phyloP scores from a whole-genome alignment of 148 eudicot genomes.

The Amaranthus cruentus region DNA sequence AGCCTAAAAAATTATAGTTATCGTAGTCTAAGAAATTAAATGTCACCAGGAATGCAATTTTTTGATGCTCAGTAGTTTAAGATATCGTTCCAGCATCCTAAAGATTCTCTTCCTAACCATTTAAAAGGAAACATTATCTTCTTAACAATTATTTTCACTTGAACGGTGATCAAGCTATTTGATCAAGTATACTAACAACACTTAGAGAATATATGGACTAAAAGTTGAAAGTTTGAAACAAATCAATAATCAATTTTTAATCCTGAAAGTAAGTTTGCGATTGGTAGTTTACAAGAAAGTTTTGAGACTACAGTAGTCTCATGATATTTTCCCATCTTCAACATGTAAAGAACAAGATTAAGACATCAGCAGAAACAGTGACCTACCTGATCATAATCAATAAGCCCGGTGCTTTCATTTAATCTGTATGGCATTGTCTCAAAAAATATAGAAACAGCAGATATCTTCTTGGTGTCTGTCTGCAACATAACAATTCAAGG shows the following conservation, averaged over 20 bases:
- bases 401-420: slow-evolving; percentile 86
- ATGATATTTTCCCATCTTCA: not conserved
- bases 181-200: not conserved
- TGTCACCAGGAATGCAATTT: not conserved
- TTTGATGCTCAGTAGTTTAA: not conserved
- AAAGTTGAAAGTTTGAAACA: no score
- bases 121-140: not conserved
- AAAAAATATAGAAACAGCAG: slow-evolving; percentile 90
- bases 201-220: no score
- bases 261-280: no score
- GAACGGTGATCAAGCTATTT: not conserved
- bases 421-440: slow-evolving; percentile 99
- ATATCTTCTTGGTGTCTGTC: slow-evolving; percentile 99
- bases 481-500: slow-evolving; percentile 29
- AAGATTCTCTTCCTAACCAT: not conserved
- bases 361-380: not conserved
- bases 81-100: not conserved
- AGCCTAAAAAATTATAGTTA: not conserved
- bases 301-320: not conserved
- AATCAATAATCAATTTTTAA: not conserved
- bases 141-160: not conserved
- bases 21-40: not conserved
- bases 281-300: not conserved
- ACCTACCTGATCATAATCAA: slow-evolving; percentile 92
- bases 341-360: not conserved